These are phyloP conservation scores for Candida saitoana DNA, from an alignment of 805 yeast species.

Conservation along the genomic window DNA sequence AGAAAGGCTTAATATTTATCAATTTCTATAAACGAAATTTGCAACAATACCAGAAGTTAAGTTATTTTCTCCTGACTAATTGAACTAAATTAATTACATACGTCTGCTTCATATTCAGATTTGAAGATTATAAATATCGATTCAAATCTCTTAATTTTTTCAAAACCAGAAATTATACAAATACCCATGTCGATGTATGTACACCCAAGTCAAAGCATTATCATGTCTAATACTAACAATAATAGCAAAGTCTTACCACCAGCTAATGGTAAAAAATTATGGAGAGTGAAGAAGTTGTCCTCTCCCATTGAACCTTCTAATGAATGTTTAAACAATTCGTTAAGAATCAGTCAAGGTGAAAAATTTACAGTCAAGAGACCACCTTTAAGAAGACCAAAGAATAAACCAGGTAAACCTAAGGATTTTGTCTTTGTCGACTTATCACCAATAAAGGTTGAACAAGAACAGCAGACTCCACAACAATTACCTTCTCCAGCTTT, in stretches of 20 bases:
- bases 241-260: conserved; percentile 27
- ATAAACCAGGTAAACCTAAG: conserved; percentile 42
- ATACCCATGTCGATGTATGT: conserved; percentile 1
- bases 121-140: background rate
- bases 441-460: conserved; percentile 34
- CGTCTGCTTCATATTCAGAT: background rate
- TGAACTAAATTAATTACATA: background rate
- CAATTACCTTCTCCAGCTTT: conserved; percentile 16
- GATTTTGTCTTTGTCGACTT: conserved; percentile 45
- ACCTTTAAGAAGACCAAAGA: conserved; percentile 41
- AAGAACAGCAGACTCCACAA: conserved; percentile 16
- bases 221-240: conserved; percentile 5
- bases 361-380: conserved; percentile 33
- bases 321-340: conserved; percentile 42
- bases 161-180: background rate
- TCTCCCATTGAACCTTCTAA: conserved; percentile 7
- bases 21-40: conserved; percentile 1
- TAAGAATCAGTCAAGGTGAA: conserved; percentile 36
- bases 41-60: background rate
- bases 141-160: background rate
- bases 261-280: conserved; percentile 42
- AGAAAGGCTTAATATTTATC: background rate
- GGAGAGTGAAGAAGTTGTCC: conserved; percentile 38
- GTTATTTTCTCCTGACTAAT: background rate
- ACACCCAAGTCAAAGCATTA: background rate